These are phyloP conservation scores for Corynascus novoguineensis DNA, from an alignment of 495 filamentous ascomycete genomes.

Conservation along the genomic window DNA sequence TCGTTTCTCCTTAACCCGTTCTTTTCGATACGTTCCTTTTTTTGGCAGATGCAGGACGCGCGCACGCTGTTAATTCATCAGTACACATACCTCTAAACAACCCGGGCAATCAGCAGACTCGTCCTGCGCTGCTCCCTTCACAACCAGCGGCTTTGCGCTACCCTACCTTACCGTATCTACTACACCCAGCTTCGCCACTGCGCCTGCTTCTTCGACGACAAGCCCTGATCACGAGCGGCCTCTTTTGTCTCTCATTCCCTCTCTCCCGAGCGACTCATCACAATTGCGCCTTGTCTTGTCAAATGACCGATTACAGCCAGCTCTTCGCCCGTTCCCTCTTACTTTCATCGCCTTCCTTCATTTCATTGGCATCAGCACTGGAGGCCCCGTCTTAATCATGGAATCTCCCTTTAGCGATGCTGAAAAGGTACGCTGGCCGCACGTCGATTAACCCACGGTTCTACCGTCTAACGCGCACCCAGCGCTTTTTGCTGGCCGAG, in stretches of 20 bases:
- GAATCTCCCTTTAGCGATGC: slow-evolving; percentile 43
- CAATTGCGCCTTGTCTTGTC: slow-evolving; percentile 25
- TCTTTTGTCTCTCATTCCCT: slow-evolving; percentile 14
- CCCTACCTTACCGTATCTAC: not conserved
- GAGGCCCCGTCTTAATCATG: slow-evolving; percentile 34
- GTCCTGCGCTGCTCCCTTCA: slow-evolving; percentile 5
- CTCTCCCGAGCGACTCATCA: slow-evolving; percentile 24
- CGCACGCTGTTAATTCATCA: slow-evolving; percentile 10
- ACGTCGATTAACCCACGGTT: slow-evolving; percentile 12
- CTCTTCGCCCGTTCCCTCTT: slow-evolving; percentile 22
- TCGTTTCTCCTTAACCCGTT: slow-evolving; percentile 19
- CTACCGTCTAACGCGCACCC: slow-evolving; percentile 11
- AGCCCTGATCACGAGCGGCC: slow-evolving; percentile 25
- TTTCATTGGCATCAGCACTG: slow-evolving; percentile 27
- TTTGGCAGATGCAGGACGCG: slow-evolving; percentile 16
- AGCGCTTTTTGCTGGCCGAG: slow-evolving; percentile 53
- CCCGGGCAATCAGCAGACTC: slow-evolving; percentile 4
- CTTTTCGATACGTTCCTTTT: slow-evolving; percentile 15
- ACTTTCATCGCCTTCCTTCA: slow-evolving; percentile 28
- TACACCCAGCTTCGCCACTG: slow-evolving; percentile 29
- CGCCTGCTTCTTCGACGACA: slow-evolving; percentile 19
- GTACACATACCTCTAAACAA: no score
- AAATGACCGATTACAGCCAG: slow-evolving; percentile 38
- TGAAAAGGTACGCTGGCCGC: slow-evolving; percentile 42
- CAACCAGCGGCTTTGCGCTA: slow-evolving; percentile 5